These are phyloP conservation scores for Penicillium tannophilum DNA, from an alignment of 495 filamentous ascomycete species.

Conservation along the genomic window DNA sequence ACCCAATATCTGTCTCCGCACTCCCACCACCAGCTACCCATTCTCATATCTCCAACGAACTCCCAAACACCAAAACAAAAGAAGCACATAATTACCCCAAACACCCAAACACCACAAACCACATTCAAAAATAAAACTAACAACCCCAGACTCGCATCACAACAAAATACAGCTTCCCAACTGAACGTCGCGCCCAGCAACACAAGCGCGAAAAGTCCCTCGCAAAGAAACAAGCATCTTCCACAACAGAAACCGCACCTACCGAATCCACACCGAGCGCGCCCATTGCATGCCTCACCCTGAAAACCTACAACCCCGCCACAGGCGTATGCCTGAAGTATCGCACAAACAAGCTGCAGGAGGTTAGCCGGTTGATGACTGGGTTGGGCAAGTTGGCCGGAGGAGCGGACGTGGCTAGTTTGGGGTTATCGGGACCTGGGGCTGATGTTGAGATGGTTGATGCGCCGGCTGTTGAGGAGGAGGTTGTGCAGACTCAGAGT, in stretches of 20 bases:
- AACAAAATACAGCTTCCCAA: constrained; percentile 77
- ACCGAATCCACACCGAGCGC: constrained; percentile 31
- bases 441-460: constrained; percentile 44
- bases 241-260: constrained; percentile 15
- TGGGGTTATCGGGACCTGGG: constrained; percentile 46
- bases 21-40: neutral
- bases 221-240: constrained; percentile 20
- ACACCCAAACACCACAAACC: constrained; percentile 2
- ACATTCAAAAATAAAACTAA: constrained; percentile 7
- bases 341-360: constrained; percentile 84
- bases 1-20: constrained; percentile 9
- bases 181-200: constrained; percentile 36
- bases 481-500: constrained; percentile 9
- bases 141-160: constrained; percentile 71
- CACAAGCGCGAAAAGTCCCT: constrained; percentile 27
- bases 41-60: constrained; percentile 2
- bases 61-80: constrained; percentile 1
- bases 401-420: constrained; percentile 59
- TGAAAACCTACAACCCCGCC: constrained; percentile 88
- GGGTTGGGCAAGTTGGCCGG: constrained; percentile 68
- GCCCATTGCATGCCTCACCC: constrained; percentile 64
- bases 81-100: neutral
- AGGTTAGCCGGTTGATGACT: constrained; percentile 79
- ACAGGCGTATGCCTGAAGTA: constrained; percentile 87
- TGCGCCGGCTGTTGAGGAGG: constrained; percentile 26